A percentile compares a stretch with the other conserved stretches of the same genome.
These are phyloP conservation scores for Lotus japonicus DNA, from an alignment of 306 rosid genomes.

Conservation along the genomic window DNA sequence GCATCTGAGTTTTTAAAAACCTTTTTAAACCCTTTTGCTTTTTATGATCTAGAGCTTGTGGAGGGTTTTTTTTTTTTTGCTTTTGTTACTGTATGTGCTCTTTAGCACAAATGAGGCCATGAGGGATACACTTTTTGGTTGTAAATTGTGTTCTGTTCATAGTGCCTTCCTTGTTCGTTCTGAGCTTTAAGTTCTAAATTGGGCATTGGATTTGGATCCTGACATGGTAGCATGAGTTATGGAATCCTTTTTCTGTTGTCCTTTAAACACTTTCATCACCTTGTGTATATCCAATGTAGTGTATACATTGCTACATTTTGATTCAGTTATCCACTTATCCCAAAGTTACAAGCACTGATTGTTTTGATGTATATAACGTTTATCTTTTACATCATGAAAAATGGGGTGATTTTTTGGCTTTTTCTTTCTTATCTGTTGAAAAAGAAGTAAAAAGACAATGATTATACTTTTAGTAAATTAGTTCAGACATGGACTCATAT, in stretches of 20 bases:
- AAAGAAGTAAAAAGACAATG: background rate
- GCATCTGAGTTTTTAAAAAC: constrained; percentile 26
- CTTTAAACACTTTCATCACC: constrained; percentile 1
- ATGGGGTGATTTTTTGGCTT: background rate
- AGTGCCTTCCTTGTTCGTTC: constrained; percentile 11
- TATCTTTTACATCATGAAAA: background rate
- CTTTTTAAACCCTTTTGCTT: constrained; percentile 21
- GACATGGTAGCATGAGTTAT: background rate
- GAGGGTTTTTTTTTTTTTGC: constrained; percentile 7
- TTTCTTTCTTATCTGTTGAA: background rate
- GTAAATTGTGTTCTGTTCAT: constrained; percentile 22
- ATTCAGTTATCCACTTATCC: background rate
- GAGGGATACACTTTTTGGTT: constrained; percentile 27
- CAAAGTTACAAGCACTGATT: background rate
- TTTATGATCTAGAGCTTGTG: constrained; percentile 26
- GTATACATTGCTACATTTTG: constrained; percentile 9
- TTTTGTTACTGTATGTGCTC: constrained; percentile 20
- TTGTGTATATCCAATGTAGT: constrained; percentile 14
- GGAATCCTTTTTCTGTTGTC: background rate
- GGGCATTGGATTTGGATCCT: constrained; percentile 20
- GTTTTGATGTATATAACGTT: background rate
- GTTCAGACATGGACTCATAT: background rate
- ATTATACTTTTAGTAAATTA: background rate
- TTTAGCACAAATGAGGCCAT: constrained; percentile 12
- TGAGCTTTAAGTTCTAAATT: background rate